Evolutionary conservation across 2,329 filamentous ascomycete species (phyloP), one percentile per base, ranked within the genome.

Genomic region (Sarocladium brachiariae): DNA sequence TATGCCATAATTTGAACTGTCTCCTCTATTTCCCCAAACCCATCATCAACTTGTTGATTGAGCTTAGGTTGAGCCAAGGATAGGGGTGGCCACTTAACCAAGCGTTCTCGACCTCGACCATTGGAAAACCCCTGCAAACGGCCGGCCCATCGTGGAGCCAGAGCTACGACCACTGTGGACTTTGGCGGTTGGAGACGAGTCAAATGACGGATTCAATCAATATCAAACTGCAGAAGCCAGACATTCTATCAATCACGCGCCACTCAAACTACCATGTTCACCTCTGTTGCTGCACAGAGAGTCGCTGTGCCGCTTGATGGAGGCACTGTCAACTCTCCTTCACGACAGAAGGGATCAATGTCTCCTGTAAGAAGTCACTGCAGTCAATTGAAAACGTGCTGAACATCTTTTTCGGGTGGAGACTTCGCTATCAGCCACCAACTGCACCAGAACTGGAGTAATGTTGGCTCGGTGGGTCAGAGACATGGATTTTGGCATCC

Each of bases 61-160:
- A n/a, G 8, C 39, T 43, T 43, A 23, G 39, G n/a, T 19, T 6
- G 27, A 19, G 11, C 39, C 39, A 43, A 19, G 39, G 13, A 19
- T 25, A 25, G 11, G 23, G 39, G 39, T n/a, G n/a, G n/a, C 39
- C 39, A 43, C 39, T 43, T 43, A 13, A 23, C 27, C n/a, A 43
- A 27, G 39, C n/a, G 39, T 43, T 43, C 39, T 43, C 39, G 39
- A 43, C 39, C 37, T 13, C n/a, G n/a, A n/a, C n/a, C n/a, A n/a
- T n/a, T 39, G 8, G 16, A 19, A 18, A 39, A 19, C 37, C 37
- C 37, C 35, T 39, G 35, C 11, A 16, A 6, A 19, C n/a, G 9
- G 9, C n/a, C 19, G 10, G n/a, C 13, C 39, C 4, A 39, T 13
- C 35, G 16, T 16, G 13, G 35, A 19, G n/a, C 13, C 6, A 10